Evolutionary conservation across 2,329 filamentous ascomycete genomes (phyloP).

Genomic region (Dryadomyces quercus-mongolicae): DNA sequence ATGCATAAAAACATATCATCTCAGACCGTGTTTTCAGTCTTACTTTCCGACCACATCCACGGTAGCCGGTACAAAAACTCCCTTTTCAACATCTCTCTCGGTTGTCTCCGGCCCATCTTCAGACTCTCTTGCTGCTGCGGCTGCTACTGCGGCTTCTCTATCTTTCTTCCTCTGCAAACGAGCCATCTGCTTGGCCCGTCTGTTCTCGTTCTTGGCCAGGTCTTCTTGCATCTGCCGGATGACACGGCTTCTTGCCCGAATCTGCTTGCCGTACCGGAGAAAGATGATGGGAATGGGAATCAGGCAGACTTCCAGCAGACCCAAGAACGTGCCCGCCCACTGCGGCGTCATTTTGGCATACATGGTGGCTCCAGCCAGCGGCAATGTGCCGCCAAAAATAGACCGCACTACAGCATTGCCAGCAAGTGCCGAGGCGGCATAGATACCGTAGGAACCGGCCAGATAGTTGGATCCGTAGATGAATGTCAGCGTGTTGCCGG

Average conservation of each 20-base stretch:
- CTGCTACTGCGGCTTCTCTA: background rate
- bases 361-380: slow-evolving; percentile 60
- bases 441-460: slow-evolving; percentile 63
- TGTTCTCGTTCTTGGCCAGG: slow-evolving; percentile 19
- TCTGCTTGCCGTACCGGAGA: slow-evolving; percentile 41
- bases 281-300: slow-evolving; percentile 69
- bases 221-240: slow-evolving; percentile 30
- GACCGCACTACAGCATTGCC: slow-evolving; percentile 62
- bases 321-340: slow-evolving; percentile 63
- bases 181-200: slow-evolving; percentile 14
- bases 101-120: background rate
- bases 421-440: slow-evolving; percentile 63
- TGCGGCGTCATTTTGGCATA: slow-evolving; percentile 55
- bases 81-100: background rate
- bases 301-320: slow-evolving; percentile 53
- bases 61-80: background rate
- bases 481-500: slow-evolving; percentile 62
- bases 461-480: slow-evolving; percentile 72
- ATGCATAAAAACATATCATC: background rate
- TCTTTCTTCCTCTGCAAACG: background rate
- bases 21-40: background rate
- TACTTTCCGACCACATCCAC: background rate
- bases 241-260: slow-evolving; percentile 33
- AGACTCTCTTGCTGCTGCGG: background rate
- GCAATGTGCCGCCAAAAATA: slow-evolving; percentile 56